Base-by-base conservation (phyloP, 176 grass and related monocot genomes). In the Pharus latifolius region DNA sequence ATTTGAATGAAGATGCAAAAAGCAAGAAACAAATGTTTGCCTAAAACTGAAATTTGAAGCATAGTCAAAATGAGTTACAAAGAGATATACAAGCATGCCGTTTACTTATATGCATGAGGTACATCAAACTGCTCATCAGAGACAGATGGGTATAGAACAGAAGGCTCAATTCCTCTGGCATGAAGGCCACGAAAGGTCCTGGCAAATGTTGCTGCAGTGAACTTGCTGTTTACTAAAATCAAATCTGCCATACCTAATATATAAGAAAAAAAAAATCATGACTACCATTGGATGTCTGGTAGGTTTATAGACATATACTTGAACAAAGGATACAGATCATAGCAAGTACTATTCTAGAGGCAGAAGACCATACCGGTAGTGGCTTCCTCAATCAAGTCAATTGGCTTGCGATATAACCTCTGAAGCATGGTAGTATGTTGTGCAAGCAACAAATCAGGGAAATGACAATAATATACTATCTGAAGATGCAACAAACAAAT, bases 161-260 rank as follows among this genome's bases (percentile, higher is more conserved):
- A 65, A 48, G 90, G 84, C 25, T 78, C 30, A 49, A 94, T 76
- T 77, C 90, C 87, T 91, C 66, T 85, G 68, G 59, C 80, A 72
- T 94, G 82, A 72, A 99, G 83, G 14, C 65, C 18, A 14, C 10
- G 3, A 66, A 99, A 99, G 14, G 95, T 99, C 72, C 81, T 79
- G 1, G 81, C 82, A 73, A 99, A 99, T 72, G 84, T 93, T 60
- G 76, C 78, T 14, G 90, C 87, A 16, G 95, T 99, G 73, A 94
- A 99, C 48, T 84, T 94, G 75, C 95, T 99, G 49, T 99, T 99
- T 14, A 94, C 95, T 52, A 99, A 79, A 85, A 99, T 88, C 70
- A 99, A 79, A 94, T 94, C 79, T 38, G 87, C 90, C 90, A 99
- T 82, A 67, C 95, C 95, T 99, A 66, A 69, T 49, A 35, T 25